phyloP scores from a whole-genome alignment of 1,139 yeast species.

The Dujonia santamariae region DNA sequence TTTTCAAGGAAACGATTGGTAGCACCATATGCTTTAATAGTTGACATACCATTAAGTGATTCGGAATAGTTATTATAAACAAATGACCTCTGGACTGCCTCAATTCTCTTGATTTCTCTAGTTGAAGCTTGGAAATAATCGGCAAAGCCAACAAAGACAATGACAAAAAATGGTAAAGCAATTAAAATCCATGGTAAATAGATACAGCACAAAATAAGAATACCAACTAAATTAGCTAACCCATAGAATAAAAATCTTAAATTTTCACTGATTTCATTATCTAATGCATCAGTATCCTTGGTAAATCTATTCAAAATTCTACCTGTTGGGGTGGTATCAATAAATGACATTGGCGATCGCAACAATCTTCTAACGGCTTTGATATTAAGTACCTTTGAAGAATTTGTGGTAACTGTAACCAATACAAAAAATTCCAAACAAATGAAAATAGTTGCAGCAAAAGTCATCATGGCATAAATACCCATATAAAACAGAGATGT shows the following conservation, averaged over 20 bases:
- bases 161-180: conserved; percentile 38
- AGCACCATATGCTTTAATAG: conserved; percentile 37
- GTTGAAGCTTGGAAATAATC: conserved; percentile 43
- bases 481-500: conserved; percentile 30
- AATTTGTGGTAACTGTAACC: conserved; percentile 49
- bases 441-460: conserved; percentile 45
- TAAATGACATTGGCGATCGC: conserved; percentile 44
- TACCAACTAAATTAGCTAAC: conserved; percentile 39
- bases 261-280: conserved; percentile 46
- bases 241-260: conserved; percentile 40
- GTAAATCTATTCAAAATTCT: conserved; percentile 55
- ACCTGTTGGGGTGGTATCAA: conserved; percentile 46
- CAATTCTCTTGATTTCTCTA: conserved; percentile 43
- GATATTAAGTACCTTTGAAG: conserved; percentile 37
- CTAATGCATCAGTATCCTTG: conserved; percentile 46
- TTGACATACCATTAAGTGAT: conserved; percentile 42
- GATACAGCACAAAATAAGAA: conserved; percentile 38
- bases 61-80: conserved; percentile 47
- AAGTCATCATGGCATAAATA: conserved; percentile 30
- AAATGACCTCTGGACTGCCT: conserved; percentile 42
- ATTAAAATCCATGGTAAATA: conserved; percentile 48
- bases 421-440: conserved; percentile 51
- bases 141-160: conserved; percentile 29
- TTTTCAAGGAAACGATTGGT: conserved; percentile 29
- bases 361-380: conserved; percentile 34